phyloP scores from a whole-genome alignment of 139 green algal species.

The Pseudopediastrum boryanum region DNA sequence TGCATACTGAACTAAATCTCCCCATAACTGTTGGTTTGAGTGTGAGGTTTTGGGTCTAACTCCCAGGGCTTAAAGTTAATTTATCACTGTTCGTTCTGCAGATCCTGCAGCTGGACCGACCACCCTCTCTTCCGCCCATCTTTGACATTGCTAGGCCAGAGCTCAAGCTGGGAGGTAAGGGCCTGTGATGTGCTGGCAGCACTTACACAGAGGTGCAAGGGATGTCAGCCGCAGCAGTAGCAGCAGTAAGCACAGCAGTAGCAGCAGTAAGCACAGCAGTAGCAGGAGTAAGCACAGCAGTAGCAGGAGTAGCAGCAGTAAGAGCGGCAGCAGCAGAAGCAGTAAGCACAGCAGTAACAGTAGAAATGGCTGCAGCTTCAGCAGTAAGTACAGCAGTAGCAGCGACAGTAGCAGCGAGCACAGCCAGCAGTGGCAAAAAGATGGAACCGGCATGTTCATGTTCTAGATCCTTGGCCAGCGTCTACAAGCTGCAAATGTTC shows the following conservation, averaged over 20 bases:
- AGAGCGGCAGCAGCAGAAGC: no score
- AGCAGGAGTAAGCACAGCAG: background rate
- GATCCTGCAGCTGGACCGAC: conserved; percentile 85
- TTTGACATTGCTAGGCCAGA: conserved; percentile 90
- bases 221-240: background rate
- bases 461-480: no score
- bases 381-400: background rate
- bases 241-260: background rate
- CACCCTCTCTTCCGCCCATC: conserved; percentile 85
- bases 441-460: no score
- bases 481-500: no score
- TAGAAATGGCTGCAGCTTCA: no score
- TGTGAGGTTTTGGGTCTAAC: no score
- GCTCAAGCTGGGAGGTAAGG: conserved; percentile 89
- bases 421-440: no score
- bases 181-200: background rate
- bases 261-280: no score
- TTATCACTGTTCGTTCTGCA: conserved; percentile 15
- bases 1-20: no score
- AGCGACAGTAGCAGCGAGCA: no score
- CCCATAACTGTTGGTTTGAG: no score
- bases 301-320: background rate
- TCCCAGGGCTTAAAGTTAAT: background rate
- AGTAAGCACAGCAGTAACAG: no score
- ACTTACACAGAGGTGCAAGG: background rate